Evolutionary conservation across 2,329 filamentous ascomycete genomes (phyloP).

Genomic region (Samsoniella hepiali): DNA sequence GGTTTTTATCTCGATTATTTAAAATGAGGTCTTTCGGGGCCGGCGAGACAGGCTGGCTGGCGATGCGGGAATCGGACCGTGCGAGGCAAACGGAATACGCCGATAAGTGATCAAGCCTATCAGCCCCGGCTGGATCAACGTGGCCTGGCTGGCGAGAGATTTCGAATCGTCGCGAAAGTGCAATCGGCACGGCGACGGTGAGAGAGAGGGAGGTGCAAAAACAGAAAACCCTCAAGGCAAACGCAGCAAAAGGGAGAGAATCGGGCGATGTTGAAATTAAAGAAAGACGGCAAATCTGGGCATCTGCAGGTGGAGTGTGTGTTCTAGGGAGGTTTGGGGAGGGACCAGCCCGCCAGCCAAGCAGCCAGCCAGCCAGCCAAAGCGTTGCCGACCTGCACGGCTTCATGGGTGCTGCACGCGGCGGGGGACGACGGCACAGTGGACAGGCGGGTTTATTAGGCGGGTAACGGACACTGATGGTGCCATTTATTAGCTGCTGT

Average conservation of each 20-base stretch:
- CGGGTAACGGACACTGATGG: too few species aligned
- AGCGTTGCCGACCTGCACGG: too few species aligned
- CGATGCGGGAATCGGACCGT: background rate
- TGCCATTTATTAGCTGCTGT: too few species aligned
- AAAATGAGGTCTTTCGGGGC: conserved; percentile 9
- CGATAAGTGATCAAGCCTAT: too few species aligned
- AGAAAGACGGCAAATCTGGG: conserved; percentile 3
- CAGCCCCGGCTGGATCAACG: background rate
- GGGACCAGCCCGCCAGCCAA: background rate
- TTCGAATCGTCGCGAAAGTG: background rate
- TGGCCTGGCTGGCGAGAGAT: background rate
- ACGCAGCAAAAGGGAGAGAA: conserved; percentile 7
- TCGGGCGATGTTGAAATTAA: conserved; percentile 7
- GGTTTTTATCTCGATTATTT: background rate
- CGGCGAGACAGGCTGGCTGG: background rate
- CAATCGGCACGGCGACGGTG: background rate
- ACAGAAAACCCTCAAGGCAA: background rate
- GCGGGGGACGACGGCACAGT: background rate
- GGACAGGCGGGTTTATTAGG: background rate
- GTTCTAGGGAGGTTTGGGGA: background rate
- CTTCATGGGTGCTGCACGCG: background rate
- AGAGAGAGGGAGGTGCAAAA: background rate
- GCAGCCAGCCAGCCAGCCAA: too few species aligned
- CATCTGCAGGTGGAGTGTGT: background rate
- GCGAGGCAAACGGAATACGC: background rate